phyloP scores from a whole-genome alignment of 139 green algal genomes.

The Haematococcus lacustris region DNA sequence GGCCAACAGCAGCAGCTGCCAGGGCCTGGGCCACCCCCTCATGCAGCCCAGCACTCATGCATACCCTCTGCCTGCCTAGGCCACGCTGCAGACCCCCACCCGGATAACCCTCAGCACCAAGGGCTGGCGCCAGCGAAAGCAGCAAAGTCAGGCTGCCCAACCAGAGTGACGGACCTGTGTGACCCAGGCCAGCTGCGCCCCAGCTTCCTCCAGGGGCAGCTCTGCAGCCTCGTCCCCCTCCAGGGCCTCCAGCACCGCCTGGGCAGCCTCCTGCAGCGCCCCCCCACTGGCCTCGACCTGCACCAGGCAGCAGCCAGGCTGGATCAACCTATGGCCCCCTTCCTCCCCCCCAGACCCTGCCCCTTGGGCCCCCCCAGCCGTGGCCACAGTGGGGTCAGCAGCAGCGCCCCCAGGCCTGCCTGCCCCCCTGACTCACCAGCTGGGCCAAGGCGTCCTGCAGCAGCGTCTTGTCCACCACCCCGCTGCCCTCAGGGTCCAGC shows the following conservation, averaged over 20 bases:
- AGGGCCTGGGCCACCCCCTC: neutral
- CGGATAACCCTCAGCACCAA: neutral
- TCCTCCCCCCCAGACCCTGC: neutral
- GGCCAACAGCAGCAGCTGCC: too few species aligned
- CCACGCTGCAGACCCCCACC: neutral
- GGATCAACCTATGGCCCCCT: neutral
- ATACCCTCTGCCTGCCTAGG: neutral
- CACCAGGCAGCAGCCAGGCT: neutral
- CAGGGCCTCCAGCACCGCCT: neutral
- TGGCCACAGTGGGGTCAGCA: neutral
- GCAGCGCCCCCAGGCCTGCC: neutral
- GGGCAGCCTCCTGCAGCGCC: neutral
- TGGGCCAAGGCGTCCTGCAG: neutral
- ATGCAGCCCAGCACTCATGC: neutral
- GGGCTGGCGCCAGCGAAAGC: neutral
- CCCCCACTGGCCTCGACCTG: neutral
- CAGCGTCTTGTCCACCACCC: neutral
- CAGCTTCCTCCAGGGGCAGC: neutral
- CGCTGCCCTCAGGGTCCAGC: neutral
- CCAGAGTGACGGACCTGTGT: neutral
- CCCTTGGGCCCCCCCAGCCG: neutral
- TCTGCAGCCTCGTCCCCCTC: neutral
- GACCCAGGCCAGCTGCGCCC: neutral
- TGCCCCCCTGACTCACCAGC: constrained; percentile 6
- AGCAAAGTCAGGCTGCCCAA: neutral